These are phyloP conservation scores for Claviceps pazoutovae DNA, from an alignment of 2,329 filamentous ascomycete species.

Conservation along the genomic window DNA sequence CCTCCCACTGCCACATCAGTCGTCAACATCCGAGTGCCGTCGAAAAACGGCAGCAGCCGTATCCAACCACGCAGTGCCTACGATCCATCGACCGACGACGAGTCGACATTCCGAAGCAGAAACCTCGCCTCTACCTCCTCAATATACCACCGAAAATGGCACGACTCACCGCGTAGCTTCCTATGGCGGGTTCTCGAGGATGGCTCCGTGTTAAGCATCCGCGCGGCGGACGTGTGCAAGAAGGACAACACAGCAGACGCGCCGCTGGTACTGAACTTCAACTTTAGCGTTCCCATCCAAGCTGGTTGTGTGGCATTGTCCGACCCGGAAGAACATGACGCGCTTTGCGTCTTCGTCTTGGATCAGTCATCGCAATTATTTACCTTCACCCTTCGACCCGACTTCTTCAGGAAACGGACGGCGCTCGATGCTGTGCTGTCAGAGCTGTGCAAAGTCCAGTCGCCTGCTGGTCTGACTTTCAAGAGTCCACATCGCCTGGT, in stretches of 20 bases:
- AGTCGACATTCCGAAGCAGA: conserved; percentile 56
- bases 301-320: conserved; percentile 69
- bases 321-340: conserved; percentile 65
- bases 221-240: conserved; percentile 67
- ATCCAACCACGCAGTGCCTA: conserved; percentile 24
- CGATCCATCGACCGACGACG: conserved; percentile 42
- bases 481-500: conserved; percentile 70
- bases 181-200: conserved; percentile 82
- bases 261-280: conserved; percentile 61
- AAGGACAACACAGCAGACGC: conserved; percentile 52
- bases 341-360: conserved; percentile 64
- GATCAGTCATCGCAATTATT: conserved; percentile 70
- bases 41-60: conserved; percentile 32
- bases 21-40: conserved; percentile 55
- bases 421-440: conserved; percentile 60
- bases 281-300: conserved; percentile 60
- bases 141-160: conserved; percentile 69
- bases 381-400: conserved; percentile 68
- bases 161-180: conserved; percentile 68
- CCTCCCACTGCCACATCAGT: conserved; percentile 53
- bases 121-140: conserved; percentile 67
- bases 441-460: conserved; percentile 62
- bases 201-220: conserved; percentile 66
- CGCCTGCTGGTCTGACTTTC: conserved; percentile 60
- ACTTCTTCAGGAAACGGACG: conserved; percentile 60